Evolutionary conservation across 495 filamentous ascomycete genomes (phyloP).

Genomic region (Lasiosphaeria hispida): DNA sequence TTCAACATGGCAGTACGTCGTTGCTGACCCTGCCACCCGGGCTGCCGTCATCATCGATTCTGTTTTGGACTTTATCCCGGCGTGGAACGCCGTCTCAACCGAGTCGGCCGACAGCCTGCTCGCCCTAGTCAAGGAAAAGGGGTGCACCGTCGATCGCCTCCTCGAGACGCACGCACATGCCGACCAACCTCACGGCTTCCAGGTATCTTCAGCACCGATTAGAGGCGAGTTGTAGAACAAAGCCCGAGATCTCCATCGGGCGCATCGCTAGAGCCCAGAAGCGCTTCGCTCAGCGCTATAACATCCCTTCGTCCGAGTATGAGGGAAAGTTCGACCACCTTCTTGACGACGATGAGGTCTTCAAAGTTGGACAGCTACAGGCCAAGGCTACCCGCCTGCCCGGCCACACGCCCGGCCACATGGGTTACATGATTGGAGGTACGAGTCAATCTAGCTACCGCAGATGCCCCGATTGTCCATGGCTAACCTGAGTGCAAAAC

Average conservation of each 20-base stretch:
- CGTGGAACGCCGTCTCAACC: slow-evolving; percentile 46
- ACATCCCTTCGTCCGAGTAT: slow-evolving; percentile 40
- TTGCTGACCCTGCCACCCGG: slow-evolving; percentile 49
- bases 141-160: slow-evolving; percentile 48
- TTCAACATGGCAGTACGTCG: slow-evolving; percentile 63
- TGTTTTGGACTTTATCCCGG: slow-evolving; percentile 56
- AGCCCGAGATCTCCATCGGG: slow-evolving; percentile 52
- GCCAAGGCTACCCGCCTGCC: slow-evolving; percentile 54
- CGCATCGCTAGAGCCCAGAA: slow-evolving; percentile 54
- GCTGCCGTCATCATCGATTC: slow-evolving; percentile 57
- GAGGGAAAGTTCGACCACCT: slow-evolving; percentile 48
- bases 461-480: not conserved
- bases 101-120: slow-evolving; percentile 50
- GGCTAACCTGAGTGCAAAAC: not conserved
- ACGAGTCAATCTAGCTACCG: not conserved
- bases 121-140: slow-evolving; percentile 26
- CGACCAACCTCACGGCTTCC: slow-evolving; percentile 58
- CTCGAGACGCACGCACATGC: slow-evolving; percentile 65
- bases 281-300: slow-evolving; percentile 48
- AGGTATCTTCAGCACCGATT: slow-evolving; percentile 52
- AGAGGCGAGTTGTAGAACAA: slow-evolving; percentile 13
- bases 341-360: slow-evolving; percentile 53
- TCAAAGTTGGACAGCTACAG: slow-evolving; percentile 45
- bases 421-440: slow-evolving; percentile 58
- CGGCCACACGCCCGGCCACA: slow-evolving; percentile 61